A percentile compares a stretch with the other conserved stretches of the same genome.
Conservation (phyloP, 208 protist species). For the Histomonas meleagridis region DNA sequence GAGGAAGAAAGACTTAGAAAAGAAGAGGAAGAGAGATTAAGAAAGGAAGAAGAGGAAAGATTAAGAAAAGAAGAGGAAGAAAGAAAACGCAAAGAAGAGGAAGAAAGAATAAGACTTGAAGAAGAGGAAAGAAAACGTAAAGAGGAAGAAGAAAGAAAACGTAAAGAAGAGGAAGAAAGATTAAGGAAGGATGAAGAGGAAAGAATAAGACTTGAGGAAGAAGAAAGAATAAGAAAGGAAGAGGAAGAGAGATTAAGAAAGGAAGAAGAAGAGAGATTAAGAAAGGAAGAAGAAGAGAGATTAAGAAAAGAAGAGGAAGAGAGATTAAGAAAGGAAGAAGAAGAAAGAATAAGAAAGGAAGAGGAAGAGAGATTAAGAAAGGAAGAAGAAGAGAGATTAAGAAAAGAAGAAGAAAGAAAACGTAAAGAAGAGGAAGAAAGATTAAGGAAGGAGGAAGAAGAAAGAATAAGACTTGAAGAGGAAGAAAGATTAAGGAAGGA, state of each 20-base stretch:
- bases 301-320: neutral
- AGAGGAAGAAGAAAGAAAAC: too few species aligned
- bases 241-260: neutral
- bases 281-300: neutral
- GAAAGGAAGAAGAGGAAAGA: too few species aligned
- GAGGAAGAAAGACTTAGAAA: too few species aligned
- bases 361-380: neutral
- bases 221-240: neutral
- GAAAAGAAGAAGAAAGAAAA: neutral
- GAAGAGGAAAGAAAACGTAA: neutral
- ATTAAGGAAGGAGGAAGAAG: too few species aligned
- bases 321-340: neutral
- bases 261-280: neutral
- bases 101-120: neutral
- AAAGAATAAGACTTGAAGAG: too few species aligned
- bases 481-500: neutral
- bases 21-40: too few species aligned
- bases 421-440: neutral
- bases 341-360: neutral
- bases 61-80: too few species aligned
- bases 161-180: neutral
- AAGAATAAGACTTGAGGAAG: neutral
- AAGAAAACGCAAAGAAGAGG: too few species aligned
- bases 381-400: neutral
- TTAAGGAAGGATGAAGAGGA: neutral